Conservation (phyloP, 2,329 filamentous ascomycete species). For the Colletotrichum karsti region DNA sequence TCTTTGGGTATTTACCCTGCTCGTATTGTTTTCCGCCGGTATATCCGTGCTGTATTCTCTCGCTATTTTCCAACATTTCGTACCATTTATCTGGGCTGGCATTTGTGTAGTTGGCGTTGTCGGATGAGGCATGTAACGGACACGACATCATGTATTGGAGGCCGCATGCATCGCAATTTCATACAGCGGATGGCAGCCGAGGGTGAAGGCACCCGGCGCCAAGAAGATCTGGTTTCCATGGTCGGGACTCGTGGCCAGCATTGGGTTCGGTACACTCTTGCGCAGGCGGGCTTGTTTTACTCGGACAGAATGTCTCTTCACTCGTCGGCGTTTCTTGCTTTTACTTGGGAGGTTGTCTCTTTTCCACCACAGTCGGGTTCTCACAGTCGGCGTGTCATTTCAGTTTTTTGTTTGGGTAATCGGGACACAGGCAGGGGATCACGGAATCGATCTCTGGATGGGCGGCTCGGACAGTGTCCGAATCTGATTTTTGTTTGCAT, state of each 20-base stretch:
- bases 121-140: constrained; percentile 9
- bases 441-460: constrained; percentile 3
- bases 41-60: constrained; percentile 28
- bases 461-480: constrained; percentile 27
- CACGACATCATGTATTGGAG: constrained; percentile 3
- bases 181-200: not conserved
- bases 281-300: not conserved
- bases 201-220: not conserved
- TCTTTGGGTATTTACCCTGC: not conserved
- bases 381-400: not conserved
- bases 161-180: not conserved
- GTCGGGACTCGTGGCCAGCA: not conserved
- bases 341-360: constrained; percentile 3
- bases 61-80: not conserved
- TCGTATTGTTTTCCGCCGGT: constrained; percentile 12
- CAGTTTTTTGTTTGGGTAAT: constrained; percentile 1
- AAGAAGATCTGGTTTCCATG: not conserved
- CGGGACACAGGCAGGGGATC: not conserved
- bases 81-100: not conserved
- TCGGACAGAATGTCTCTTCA: not conserved
- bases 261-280: not conserved
- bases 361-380: not conserved
- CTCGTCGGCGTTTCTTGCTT: constrained; percentile 1
- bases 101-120: constrained; percentile 8
- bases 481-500: constrained; percentile 18